phyloP scores from a whole-genome alignment of 2,329 filamentous ascomycete genomes.

The Pseudofabraea citricarpa region DNA sequence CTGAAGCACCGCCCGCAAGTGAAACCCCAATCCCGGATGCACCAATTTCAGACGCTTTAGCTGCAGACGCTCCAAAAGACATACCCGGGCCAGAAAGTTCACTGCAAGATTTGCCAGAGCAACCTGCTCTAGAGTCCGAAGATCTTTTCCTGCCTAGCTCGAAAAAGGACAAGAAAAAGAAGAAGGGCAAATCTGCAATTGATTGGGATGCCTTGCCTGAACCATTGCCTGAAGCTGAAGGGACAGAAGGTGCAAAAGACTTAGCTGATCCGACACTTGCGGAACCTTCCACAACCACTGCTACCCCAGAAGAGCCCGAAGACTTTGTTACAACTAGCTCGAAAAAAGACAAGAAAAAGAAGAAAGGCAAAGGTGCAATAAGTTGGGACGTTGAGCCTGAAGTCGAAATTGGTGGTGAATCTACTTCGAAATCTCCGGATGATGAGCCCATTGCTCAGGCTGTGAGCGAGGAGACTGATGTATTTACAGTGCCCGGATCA shows the following conservation, averaged over 20 bases:
- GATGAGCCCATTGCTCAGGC: too few relatives aligned
- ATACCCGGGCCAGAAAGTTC: too few relatives aligned
- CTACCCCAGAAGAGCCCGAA: background rate
- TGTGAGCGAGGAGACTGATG: background rate
- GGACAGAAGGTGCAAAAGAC: too few relatives aligned
- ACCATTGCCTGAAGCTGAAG: too few relatives aligned
- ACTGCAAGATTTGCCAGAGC: too few relatives aligned
- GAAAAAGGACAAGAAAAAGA: constrained; percentile 6
- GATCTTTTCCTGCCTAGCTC: background rate
- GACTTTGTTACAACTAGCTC: background rate
- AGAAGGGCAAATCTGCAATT: constrained; percentile 4
- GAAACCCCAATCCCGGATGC: too few relatives aligned
- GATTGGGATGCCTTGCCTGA: constrained; percentile 7
- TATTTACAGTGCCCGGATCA: background rate
- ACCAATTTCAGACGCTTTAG: too few relatives aligned
- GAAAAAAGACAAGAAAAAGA: constrained; percentile 6
- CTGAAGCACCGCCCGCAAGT: too few relatives aligned
- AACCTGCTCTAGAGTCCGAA: background rate
- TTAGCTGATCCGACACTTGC: too few relatives aligned
- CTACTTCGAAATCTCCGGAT: too few relatives aligned
- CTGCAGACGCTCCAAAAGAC: too few relatives aligned
- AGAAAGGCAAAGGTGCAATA: constrained; percentile 4
- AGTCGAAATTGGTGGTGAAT: too few relatives aligned
- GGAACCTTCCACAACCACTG: background rate
- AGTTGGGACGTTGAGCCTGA: constrained; percentile 7